Evolutionary conservation across 805 yeast genomes (phyloP).

Genomic region (Lipomyces yamanashiensis): DNA sequence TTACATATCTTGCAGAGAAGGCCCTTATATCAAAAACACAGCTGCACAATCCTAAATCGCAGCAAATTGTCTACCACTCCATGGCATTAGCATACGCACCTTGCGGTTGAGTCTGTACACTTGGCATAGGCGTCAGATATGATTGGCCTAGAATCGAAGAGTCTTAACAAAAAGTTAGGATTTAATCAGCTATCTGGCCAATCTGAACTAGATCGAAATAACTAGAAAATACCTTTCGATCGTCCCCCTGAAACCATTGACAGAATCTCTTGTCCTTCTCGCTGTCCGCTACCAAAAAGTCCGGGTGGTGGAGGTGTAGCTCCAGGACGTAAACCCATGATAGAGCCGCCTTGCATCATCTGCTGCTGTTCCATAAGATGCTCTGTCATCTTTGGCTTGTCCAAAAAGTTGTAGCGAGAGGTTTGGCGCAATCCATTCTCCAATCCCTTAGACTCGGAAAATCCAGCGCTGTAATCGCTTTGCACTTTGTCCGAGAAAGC

Average conservation of each 20-base stretch:
- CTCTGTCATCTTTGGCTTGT: slow-evolving; percentile 22
- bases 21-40: slow-evolving; percentile 1
- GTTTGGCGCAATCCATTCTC: slow-evolving; percentile 16
- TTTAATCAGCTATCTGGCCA: not conserved
- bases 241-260: slow-evolving; percentile 27
- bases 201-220: not conserved
- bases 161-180: slow-evolving; percentile 12
- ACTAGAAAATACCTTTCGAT: slow-evolving; percentile 21
- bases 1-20: not conserved
- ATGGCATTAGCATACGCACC: slow-evolving; percentile 23
- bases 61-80: slow-evolving; percentile 15
- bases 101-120: slow-evolving; percentile 13
- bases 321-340: slow-evolving; percentile 14
- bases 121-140: slow-evolving; percentile 5
- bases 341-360: slow-evolving; percentile 40
- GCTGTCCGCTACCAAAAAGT: slow-evolving; percentile 48
- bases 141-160: slow-evolving; percentile 10
- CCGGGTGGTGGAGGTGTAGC: slow-evolving; percentile 78
- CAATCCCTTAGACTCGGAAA: slow-evolving; percentile 1
- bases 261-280: slow-evolving; percentile 28
- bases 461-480: not conserved
- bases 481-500: slow-evolving; percentile 37
- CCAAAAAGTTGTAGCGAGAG: slow-evolving; percentile 25
- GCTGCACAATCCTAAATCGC: not conserved
- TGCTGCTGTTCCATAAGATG: slow-evolving; percentile 41